Evolutionary conservation across 73 alveolate genomes (phyloP).

Genomic region (Symbiodinium natans): DNA sequence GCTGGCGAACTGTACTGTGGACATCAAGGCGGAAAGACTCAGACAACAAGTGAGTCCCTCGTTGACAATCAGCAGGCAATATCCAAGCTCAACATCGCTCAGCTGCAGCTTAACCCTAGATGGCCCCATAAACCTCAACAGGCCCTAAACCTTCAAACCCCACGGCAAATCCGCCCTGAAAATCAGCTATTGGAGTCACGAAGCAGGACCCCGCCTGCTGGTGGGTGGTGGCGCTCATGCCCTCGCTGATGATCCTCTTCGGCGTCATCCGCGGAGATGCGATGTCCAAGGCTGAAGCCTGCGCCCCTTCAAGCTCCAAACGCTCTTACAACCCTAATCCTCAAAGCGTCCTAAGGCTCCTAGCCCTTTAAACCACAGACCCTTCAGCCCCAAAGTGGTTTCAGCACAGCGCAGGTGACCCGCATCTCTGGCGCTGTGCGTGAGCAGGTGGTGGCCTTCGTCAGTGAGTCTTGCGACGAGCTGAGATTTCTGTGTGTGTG

Average conservation of each 20-base stretch:
- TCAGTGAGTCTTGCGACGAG: slow-evolving; percentile 48
- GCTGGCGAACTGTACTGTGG: too few relatives aligned
- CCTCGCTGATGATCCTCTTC: slow-evolving; percentile 72
- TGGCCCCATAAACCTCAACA: not conserved
- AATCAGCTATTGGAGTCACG: not conserved
- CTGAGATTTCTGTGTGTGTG: not conserved
- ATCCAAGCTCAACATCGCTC: too few relatives aligned
- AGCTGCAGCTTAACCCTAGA: not conserved
- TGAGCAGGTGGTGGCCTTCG: slow-evolving; percentile 80
- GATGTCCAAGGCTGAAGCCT: slow-evolving; percentile 45
- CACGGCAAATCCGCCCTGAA: too few relatives aligned
- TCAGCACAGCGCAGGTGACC: slow-evolving; percentile 18
- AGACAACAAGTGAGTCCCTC: too few relatives aligned
- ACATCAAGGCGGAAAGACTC: too few relatives aligned
- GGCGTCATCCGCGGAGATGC: slow-evolving; percentile 76
- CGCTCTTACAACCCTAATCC: too few relatives aligned
- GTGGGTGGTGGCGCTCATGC: slow-evolving; percentile 89
- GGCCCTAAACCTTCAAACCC: not conserved
- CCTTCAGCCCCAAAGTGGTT: too few relatives aligned
- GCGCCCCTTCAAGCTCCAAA: not conserved
- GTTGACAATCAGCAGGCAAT: too few relatives aligned
- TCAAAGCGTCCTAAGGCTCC: too few relatives aligned
- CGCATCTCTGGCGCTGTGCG: slow-evolving; percentile 79
- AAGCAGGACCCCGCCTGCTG: slow-evolving; percentile 67
- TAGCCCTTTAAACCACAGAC: too few relatives aligned